Evolutionary conservation across 2,329 filamentous ascomycete species (phyloP), one percentile per base, ranked within the genome.

Genomic region (Cladosporium sp.): DNA sequence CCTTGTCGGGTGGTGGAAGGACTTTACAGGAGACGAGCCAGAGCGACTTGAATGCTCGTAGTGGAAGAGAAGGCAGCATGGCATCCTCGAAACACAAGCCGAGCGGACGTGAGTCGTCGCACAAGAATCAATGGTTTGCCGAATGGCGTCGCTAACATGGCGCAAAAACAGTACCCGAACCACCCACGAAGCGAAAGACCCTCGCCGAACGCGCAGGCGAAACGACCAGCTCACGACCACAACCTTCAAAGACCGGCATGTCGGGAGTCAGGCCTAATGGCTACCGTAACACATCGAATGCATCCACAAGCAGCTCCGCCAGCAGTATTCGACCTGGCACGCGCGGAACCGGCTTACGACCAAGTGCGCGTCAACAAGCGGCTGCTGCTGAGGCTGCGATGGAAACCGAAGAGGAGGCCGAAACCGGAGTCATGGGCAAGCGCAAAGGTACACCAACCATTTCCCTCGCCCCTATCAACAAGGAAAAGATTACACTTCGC

Each of bases 81-180:
- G 71, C 79, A 65, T 67, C 68, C 43, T 42, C 56, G 47, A 80
- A 81, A 58, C 73, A 79, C 58, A 79, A 78, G 64, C 74, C 75
- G 47, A 71, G 71, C 34, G 73, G 73, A 53, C 66, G 76, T 76
- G 70, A 65, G 65, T 63, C 22, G 22, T 27, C 22, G 22, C 22
- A 9, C 22, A 27, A 27, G 22, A 27, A 9, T 4, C 22, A 27
- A 5, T 27, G 22, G 29, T 47, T 43, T 32, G 30, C 15, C 18
- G 20, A 11, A 36, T 56, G 54, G 51, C 50, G 50, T 42, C 32
- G 37, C 59, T 65, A 45, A 65, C 56, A 53, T 7, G 13, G 36
- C 27, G 37, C 43, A 34, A 15, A 34, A 15, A 19, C 60, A 72
- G 73, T 71, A 51, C 64, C 69, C 52, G 75, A 77, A 63, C 70